A percentile compares a stretch with the other conserved stretches of the same genome.
Evolutionary conservation across 2,329 filamentous ascomycete genomes (phyloP).

Genomic region (Fusarium veterinarium): DNA sequence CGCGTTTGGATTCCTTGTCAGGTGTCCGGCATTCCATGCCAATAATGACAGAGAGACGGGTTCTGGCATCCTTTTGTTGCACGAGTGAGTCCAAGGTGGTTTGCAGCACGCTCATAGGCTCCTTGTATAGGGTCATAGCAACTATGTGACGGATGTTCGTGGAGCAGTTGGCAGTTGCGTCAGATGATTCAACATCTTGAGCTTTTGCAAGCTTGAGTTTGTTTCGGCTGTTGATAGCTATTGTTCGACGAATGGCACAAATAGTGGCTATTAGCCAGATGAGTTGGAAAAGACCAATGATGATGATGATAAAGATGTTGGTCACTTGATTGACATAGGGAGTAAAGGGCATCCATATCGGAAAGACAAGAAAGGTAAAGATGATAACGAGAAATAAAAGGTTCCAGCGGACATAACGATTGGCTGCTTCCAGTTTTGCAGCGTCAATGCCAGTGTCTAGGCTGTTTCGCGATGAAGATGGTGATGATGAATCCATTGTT

Average conservation of each 20-base stretch:
- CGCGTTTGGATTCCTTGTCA: slow-evolving; percentile 22
- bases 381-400: slow-evolving; percentile 14
- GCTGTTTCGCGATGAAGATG: slow-evolving; percentile 3
- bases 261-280: slow-evolving; percentile 28
- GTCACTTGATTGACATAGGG: slow-evolving; percentile 22
- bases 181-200: slow-evolving; percentile 15
- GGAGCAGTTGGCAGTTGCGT: neutral
- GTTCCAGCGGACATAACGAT: slow-evolving; percentile 30
- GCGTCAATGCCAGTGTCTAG: slow-evolving; percentile 18
- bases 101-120: slow-evolving; percentile 25
- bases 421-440: slow-evolving; percentile 25
- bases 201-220: neutral
- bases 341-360: slow-evolving; percentile 23
- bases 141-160: slow-evolving; percentile 27
- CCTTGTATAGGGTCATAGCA: slow-evolving; percentile 30
- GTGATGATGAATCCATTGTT: slow-evolving; percentile 6
- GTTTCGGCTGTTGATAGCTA: slow-evolving; percentile 22
- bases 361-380: slow-evolving; percentile 24
- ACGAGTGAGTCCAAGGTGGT: slow-evolving; percentile 25
- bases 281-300: slow-evolving; percentile 28
- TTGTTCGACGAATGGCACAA: slow-evolving; percentile 31
- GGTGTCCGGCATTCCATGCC: slow-evolving; percentile 30
- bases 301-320: slow-evolving; percentile 18
- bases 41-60: slow-evolving; percentile 13
- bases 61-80: slow-evolving; percentile 10